These are phyloP conservation scores for Crithidia sp. DNA, from an alignment of 208 protist genomes.

Conservation along the genomic window DNA sequence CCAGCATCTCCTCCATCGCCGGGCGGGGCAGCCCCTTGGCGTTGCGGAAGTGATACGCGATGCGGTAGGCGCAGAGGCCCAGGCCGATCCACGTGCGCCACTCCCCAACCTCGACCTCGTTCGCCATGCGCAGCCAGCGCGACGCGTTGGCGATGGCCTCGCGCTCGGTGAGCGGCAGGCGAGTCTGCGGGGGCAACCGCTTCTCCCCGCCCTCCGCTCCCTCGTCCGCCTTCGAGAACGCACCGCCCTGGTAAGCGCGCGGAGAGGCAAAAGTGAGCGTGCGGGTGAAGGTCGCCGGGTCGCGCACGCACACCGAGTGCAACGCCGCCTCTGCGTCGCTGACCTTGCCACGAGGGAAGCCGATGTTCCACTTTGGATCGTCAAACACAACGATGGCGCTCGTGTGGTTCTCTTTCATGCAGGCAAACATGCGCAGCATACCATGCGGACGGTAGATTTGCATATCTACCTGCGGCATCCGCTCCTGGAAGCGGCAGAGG, in stretches of 20 bases:
- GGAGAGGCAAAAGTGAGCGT: conserved; percentile 69
- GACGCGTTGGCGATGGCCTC: conserved; percentile 78
- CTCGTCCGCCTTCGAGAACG: conserved; percentile 12
- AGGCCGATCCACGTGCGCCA: conserved; percentile 86
- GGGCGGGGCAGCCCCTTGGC: conserved; percentile 49
- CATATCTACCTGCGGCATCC: conserved; percentile 74
- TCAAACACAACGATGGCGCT: conserved; percentile 86
- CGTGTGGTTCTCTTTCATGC: conserved; percentile 91
- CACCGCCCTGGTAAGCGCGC: conserved; percentile 9
- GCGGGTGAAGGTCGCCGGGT: conserved; percentile 68
- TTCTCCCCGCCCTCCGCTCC: conserved; percentile 9
- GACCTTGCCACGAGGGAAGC: conserved; percentile 67
- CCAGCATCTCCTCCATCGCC: conserved; percentile 83
- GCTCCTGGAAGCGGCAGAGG: conserved; percentile 69
- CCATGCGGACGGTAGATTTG: conserved; percentile 87
- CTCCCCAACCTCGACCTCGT: conserved; percentile 74
- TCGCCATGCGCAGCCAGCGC: conserved; percentile 68
- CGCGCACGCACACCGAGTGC: conserved; percentile 78
- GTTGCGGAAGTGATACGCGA: conserved; percentile 82
- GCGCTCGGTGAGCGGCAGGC: conserved; percentile 70
- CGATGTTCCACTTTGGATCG: conserved; percentile 75
- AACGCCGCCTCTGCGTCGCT: conserved; percentile 73
- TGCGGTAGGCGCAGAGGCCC: conserved; percentile 73
- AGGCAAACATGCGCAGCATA: conserved; percentile 89
- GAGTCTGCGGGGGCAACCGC: conserved; percentile 27